These are phyloP conservation scores for Coemansia sp. DNA, from an alignment of 192 early-diverging fungal genomes.

Conservation along the genomic window DNA sequence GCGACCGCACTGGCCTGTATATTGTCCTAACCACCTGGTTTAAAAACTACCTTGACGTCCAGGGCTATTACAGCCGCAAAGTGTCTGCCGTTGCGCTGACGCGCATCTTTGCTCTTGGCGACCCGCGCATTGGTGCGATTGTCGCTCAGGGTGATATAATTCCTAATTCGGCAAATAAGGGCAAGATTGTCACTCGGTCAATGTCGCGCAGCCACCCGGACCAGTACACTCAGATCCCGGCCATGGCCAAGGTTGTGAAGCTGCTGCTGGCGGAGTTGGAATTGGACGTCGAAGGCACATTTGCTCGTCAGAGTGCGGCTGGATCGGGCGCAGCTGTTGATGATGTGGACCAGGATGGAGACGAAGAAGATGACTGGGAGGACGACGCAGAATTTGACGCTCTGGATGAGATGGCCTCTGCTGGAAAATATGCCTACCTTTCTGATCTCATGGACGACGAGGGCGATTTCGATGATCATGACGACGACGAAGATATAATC, in stretches of 20 bases:
- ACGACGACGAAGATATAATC: constrained; percentile 38
- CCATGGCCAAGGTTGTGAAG: constrained; percentile 83
- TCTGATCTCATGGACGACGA: constrained; percentile 24
- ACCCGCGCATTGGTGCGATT: constrained; percentile 65
- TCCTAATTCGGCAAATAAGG: constrained; percentile 33
- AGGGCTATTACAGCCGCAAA: constrained; percentile 83
- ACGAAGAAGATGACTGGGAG: constrained; percentile 62
- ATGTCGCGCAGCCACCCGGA: constrained; percentile 59
- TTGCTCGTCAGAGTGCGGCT: constrained; percentile 57
- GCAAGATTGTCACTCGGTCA: constrained; percentile 62
- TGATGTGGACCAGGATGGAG: constrained; percentile 33
- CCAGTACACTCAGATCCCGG: constrained; percentile 74
- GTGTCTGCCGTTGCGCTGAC: constrained; percentile 74
- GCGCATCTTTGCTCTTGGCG: constrained; percentile 66
- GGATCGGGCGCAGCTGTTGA: constrained; percentile 55
- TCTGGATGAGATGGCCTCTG: constrained; percentile 1
- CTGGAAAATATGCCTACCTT: constrained; percentile 26
- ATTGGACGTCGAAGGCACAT: constrained; percentile 62
- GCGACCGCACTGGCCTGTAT: constrained; percentile 67
- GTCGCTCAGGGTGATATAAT: constrained; percentile 83
- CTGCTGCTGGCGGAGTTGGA: constrained; percentile 79
- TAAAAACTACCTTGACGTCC: constrained; percentile 79
- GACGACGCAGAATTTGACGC: constrained; percentile 46
- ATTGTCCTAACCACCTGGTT: constrained; percentile 79
- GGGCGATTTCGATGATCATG: constrained; percentile 28